Base-by-base conservation (phyloP, 2,329 filamentous ascomycete genomes). In the Fragosphaeria purpurea region DNA sequence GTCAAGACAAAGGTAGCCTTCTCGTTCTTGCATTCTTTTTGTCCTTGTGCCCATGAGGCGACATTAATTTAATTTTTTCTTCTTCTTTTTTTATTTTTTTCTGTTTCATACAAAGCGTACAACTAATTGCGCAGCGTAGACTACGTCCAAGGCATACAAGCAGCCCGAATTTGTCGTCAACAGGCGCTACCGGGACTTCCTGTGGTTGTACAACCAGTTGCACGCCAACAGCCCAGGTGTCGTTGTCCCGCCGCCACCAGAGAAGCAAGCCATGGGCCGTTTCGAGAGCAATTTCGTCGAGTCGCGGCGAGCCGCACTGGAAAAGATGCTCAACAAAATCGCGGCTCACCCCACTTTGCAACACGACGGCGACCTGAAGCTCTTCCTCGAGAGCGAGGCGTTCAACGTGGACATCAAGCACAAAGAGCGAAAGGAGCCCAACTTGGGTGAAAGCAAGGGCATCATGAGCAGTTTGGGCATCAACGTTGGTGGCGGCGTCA, bases 271-370 rank as follows among this genome's bases (percentile, higher is more conserved):
- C 7, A 87, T 98, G 50, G 91, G 91, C 54, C 83, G 93, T 40
- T 98, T 98, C 63, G 91, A 98, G 67, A 87, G 81, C 58, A 94
- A 96, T 66, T 98, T 98, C 67, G 89, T 98, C 55, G 93, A 98
- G 68, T 88, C 87, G 42, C 78, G 93, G 60, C 80, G 93, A 59
- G 86, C 89, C 55, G 93, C 93, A 11, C 71, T 98, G 52, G 93
- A 98, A 69, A 88, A 93, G 64, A 98, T 98, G 93, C 74, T 96
- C 50, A 97, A 96, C 77, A 97, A 95, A 74, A 93, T 83, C 53
- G 88, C 91, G 3, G 80, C 82, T 9, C 93, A 98, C 65, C 85
- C 88, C 7, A 86, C 89, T 37, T 73, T 98, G 57, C 93, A 97
- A 64, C 88, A 95, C 61, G 93, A 98, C 62, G 83, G 80, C 6